These are phyloP conservation scores for Alternaria burnsii DNA, from an alignment of 2,329 filamentous ascomycete genomes.

Conservation along the genomic window DNA sequence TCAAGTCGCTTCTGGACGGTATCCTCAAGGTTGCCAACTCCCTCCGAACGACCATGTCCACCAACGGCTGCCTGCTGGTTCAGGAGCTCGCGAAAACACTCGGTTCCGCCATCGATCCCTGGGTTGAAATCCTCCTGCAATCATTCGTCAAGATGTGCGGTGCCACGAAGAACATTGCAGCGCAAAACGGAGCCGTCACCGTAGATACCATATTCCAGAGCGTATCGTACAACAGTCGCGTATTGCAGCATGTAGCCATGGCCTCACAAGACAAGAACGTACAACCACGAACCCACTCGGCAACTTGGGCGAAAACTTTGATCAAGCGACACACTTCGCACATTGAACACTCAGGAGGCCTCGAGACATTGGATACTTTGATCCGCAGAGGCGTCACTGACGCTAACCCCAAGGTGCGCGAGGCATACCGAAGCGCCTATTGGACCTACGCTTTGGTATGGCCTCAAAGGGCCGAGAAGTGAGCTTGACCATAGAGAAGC, in stretches of 20 bases:
- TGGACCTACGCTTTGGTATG: constrained; percentile 84
- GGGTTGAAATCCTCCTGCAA: constrained; percentile 91
- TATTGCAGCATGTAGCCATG: constrained; percentile 84
- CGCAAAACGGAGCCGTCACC: constrained; percentile 80
- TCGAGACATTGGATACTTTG: constrained; percentile 86
- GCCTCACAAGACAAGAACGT: constrained; percentile 95
- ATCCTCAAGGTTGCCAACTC: constrained; percentile 87
- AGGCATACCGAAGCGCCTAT: constrained; percentile 83
- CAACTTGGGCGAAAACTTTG: constrained; percentile 84
- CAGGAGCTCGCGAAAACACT: constrained; percentile 83
- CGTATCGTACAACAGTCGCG: constrained; percentile 78
- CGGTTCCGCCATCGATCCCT: constrained; percentile 81
- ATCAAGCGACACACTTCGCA: constrained; percentile 83
- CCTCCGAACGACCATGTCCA: constrained; percentile 86
- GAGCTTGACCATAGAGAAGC: constrained; percentile 49
- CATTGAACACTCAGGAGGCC: constrained; percentile 82
- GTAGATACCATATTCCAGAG: constrained; percentile 83
- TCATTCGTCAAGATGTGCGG: constrained; percentile 88
- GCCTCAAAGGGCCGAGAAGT: constrained; percentile 78
- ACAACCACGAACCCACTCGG: constrained; percentile 79
- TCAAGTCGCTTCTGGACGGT: constrained; percentile 82
- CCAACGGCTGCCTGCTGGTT: constrained; percentile 82
- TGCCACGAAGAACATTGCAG: constrained; percentile 90
- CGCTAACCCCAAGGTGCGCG: constrained; percentile 87
- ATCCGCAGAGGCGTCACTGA: constrained; percentile 89